These are phyloP conservation scores for Starmerella etchellsii DNA, from an alignment of 805 yeast species.

Conservation along the genomic window DNA sequence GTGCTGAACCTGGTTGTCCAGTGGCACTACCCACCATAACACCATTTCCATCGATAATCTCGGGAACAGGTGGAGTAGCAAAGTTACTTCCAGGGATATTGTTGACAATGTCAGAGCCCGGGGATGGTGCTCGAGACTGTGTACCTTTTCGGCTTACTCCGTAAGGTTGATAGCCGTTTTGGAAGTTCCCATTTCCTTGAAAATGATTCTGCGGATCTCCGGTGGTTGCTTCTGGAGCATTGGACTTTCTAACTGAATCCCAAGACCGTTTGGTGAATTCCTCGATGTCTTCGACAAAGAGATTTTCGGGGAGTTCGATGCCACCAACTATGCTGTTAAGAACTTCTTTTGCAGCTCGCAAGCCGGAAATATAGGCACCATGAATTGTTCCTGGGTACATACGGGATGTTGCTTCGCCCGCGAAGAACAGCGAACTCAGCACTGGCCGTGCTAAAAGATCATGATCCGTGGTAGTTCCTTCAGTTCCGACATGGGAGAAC, in stretches of 20 bases:
- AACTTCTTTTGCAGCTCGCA: conserved; percentile 32
- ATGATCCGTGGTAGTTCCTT: conserved; percentile 33
- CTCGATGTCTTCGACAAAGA: conserved; percentile 18
- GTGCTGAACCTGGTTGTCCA: neutral
- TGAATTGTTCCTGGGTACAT: conserved; percentile 33
- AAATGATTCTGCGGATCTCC: neutral
- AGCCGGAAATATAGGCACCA: conserved; percentile 34
- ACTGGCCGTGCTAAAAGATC: conserved; percentile 31
- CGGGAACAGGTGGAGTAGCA: neutral
- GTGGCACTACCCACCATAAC: too few relatives aligned
- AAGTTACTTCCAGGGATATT: neutral
- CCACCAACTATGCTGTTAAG: conserved; percentile 31
- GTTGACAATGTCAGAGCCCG: neutral
- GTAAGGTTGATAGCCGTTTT: neutral
- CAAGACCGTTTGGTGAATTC: too few relatives aligned
- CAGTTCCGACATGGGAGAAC: conserved; percentile 38
- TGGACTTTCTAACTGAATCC: neutral
- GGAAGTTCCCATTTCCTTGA: neutral
- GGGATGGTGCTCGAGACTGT: neutral
- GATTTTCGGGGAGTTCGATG: conserved; percentile 29
- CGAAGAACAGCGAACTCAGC: conserved; percentile 29
- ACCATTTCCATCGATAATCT: neutral
- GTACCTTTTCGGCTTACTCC: too few relatives aligned
- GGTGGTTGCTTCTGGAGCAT: neutral
- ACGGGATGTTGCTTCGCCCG: conserved; percentile 35